Evolutionary conservation across 768 basidiomycete species (phyloP).

Genomic region (Fistulinella prunicolor): DNA sequence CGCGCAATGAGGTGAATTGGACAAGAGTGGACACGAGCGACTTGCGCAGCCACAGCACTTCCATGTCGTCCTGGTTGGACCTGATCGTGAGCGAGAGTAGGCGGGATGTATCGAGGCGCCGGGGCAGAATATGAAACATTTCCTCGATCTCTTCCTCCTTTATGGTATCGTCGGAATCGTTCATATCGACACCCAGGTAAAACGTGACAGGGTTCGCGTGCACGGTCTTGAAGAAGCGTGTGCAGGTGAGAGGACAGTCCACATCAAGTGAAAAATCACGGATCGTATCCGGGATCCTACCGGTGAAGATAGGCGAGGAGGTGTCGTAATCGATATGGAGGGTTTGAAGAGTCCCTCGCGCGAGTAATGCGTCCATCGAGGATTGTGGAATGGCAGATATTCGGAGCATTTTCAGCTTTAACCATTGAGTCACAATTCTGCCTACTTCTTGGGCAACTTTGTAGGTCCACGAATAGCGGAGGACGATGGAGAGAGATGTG

Average conservation of each 20-base stretch:
- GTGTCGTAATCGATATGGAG: slow-evolving; percentile 15
- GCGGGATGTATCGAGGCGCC: slow-evolving; percentile 10
- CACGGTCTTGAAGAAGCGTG: slow-evolving; percentile 7
- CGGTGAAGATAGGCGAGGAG: slow-evolving; percentile 8
- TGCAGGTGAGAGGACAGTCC: slow-evolving; percentile 6
- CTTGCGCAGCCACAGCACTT: slow-evolving; percentile 1
- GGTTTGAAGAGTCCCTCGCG: neutral
- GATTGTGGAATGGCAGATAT: slow-evolving; percentile 11
- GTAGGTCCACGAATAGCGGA: slow-evolving; percentile 6
- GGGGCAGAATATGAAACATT: slow-evolving; percentile 8
- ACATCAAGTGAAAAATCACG: slow-evolving; percentile 10
- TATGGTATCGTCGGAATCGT: too few species aligned
- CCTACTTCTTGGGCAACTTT: slow-evolving; percentile 10
- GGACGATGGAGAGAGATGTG: slow-evolving; percentile 14
- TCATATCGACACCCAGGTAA: slow-evolving; percentile 5
- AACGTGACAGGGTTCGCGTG: slow-evolving; percentile 11
- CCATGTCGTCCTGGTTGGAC: too few species aligned
- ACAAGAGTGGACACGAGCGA: neutral
- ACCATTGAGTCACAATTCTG: slow-evolving; percentile 17
- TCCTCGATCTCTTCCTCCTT: neutral
- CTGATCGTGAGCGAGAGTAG: slow-evolving; percentile 5
- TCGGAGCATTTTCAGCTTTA: slow-evolving; percentile 8
- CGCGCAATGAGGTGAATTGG: slow-evolving; percentile 15
- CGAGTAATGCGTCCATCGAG: slow-evolving; percentile 11
- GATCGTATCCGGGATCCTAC: slow-evolving; percentile 9